Evolutionary conservation across 371 early-diverging fungal species (phyloP).

Genomic region (Rhizopus stolonifer): DNA sequence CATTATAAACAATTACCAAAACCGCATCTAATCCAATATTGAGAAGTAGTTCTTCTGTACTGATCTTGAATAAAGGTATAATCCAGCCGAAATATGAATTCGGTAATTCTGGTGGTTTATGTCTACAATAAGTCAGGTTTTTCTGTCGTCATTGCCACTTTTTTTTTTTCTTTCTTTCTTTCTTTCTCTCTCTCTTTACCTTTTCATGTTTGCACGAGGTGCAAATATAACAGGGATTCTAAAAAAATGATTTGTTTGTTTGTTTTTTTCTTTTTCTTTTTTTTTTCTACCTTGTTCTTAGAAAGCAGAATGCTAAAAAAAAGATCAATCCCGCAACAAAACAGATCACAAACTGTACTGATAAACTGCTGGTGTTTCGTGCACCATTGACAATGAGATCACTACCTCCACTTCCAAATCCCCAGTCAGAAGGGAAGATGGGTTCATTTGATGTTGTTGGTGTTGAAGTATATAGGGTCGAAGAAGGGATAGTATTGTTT

Average conservation of each 20-base stretch:
- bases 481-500: background rate
- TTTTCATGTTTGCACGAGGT: conserved; percentile 56
- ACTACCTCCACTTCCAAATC: conserved; percentile 8
- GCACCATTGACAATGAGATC: conserved; percentile 5
- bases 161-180: no score
- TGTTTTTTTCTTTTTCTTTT: background rate
- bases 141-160: no score
- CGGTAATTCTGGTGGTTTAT: conserved; percentile 55
- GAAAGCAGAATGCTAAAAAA: conserved; percentile 53
- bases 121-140: no score
- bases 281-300: conserved; percentile 45
- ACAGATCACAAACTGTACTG: conserved; percentile 48
- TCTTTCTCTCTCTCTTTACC: no score
- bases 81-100: conserved; percentile 64
- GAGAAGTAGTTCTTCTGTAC: conserved; percentile 52
- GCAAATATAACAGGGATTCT: conserved; percentile 56
- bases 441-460: background rate
- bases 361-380: conserved; percentile 30
- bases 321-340: conserved; percentile 36
- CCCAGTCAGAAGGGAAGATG: conserved; percentile 1
- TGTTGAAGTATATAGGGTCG: background rate
- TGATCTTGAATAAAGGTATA: conserved; percentile 50
- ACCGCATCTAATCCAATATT: conserved; percentile 71
- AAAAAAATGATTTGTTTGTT: background rate
- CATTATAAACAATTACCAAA: conserved; percentile 34